Evolutionary conservation across 345 rosid species (phyloP).

Genomic region (Garcia nutans): DNA sequence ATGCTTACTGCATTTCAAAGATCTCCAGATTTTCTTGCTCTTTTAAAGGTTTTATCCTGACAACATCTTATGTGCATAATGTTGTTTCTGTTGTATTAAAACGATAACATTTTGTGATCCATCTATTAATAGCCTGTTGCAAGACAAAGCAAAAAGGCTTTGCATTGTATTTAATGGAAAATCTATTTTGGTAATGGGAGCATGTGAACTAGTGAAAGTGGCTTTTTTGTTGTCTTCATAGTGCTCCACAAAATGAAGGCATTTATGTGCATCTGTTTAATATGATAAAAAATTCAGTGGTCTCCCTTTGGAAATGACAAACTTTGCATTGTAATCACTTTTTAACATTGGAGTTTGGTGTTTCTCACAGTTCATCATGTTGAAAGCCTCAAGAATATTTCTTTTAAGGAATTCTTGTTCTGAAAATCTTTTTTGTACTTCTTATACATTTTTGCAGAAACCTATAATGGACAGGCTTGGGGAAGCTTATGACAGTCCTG

Average conservation of each 20-base stretch:
- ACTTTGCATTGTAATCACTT: neutral
- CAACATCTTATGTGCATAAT: slow-evolving; percentile 1
- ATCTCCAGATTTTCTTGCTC: slow-evolving; percentile 75
- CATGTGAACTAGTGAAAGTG: neutral
- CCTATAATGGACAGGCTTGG: slow-evolving; percentile 91
- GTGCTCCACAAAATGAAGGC: neutral
- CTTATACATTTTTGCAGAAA: slow-evolving; percentile 53
- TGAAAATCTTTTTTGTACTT: neutral
- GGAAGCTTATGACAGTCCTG: slow-evolving; percentile 87
- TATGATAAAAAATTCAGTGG: neutral
- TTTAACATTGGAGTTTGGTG: neutral
- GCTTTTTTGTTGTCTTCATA: neutral
- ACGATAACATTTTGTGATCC: neutral
- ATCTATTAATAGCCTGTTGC: neutral
- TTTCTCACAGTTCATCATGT: neutral
- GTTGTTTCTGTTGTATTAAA: neutral
- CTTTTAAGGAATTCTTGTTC: neutral
- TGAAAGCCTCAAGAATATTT: neutral
- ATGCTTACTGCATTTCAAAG: slow-evolving; percentile 88
- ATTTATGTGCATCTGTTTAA: neutral
- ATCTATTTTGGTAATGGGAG: neutral
- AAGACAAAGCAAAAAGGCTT: neutral
- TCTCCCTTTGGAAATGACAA: neutral
- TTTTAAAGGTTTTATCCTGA: slow-evolving; percentile 58
- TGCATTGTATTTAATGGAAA: neutral